phyloP scores from a whole-genome alignment of 2,329 filamentous ascomycete genomes.

The Microdochium nivale region DNA sequence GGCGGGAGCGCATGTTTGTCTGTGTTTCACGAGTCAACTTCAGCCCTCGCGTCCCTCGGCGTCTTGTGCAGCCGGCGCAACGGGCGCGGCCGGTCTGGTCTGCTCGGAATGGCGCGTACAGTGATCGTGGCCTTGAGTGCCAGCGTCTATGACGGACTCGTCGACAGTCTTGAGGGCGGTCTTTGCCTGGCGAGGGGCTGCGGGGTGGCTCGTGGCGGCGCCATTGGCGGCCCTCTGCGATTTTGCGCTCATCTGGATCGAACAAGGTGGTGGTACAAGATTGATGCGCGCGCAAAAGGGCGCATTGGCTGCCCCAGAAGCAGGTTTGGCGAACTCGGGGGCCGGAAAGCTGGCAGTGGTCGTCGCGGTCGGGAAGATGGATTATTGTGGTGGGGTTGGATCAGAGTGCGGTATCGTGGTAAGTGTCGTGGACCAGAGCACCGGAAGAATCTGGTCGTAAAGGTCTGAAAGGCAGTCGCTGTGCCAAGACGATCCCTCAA shows the following conservation, averaged over 20 bases:
- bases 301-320: background rate
- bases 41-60: background rate
- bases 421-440: background rate
- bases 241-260: conserved; percentile 17
- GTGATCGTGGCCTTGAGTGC: conserved; percentile 71
- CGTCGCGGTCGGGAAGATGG: background rate
- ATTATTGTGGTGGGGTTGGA: background rate
- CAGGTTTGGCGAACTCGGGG: background rate
- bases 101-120: conserved; percentile 40
- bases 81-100: conserved; percentile 1
- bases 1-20: conserved; percentile 73
- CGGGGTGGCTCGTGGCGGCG: conserved; percentile 11
- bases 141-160: conserved; percentile 52
- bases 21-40: conserved; percentile 23
- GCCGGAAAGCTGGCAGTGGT: background rate
- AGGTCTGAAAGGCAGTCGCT: background rate
- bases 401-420: background rate
- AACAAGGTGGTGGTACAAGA: background rate
- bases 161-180: conserved; percentile 14
- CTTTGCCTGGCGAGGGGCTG: conserved; percentile 15
- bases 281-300: background rate
- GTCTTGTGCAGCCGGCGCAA: too few relatives aligned
- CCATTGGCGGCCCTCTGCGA: conserved; percentile 18
- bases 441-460: background rate
- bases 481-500: background rate